Conservation (phyloP, 768 basidiomycete species). For the Galerina sulciceps region DNA sequence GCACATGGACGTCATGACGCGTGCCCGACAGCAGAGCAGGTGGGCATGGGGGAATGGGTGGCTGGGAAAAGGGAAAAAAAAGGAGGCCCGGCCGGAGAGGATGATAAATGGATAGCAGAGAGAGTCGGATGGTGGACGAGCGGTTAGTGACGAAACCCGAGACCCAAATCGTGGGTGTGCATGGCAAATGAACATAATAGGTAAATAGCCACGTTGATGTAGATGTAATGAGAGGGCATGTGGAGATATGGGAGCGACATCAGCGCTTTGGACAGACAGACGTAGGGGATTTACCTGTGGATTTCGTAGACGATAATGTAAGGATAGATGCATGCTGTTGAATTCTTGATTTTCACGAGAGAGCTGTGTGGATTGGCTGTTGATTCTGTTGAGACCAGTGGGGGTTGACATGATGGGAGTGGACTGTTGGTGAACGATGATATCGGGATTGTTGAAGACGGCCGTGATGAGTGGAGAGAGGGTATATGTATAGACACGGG, state of each 20-base stretch:
- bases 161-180: not conserved
- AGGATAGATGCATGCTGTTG: no score
- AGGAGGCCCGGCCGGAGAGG: not conserved
- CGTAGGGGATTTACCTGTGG: not conserved
- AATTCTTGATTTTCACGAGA: no score
- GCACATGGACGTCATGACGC: no score
- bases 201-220: not conserved
- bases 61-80: slow-evolving; percentile 3
- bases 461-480: slow-evolving; percentile 1
- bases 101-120: not conserved
- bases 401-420: no score
- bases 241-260: slow-evolving; percentile 2
- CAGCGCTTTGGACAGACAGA: not conserved
- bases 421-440: no score
- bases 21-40: not conserved
- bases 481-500: not conserved
- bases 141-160: not conserved
- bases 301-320: not conserved
- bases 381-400: no score
- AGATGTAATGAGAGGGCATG: not conserved
- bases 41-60: slow-evolving; percentile 1
- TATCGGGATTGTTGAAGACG: not conserved
- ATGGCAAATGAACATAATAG: not conserved
- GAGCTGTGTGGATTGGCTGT: no score
- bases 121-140: not conserved